Evolutionary conservation across 257 asterid species (phyloP).

Genomic region (Primulina huaijiensis): DNA sequence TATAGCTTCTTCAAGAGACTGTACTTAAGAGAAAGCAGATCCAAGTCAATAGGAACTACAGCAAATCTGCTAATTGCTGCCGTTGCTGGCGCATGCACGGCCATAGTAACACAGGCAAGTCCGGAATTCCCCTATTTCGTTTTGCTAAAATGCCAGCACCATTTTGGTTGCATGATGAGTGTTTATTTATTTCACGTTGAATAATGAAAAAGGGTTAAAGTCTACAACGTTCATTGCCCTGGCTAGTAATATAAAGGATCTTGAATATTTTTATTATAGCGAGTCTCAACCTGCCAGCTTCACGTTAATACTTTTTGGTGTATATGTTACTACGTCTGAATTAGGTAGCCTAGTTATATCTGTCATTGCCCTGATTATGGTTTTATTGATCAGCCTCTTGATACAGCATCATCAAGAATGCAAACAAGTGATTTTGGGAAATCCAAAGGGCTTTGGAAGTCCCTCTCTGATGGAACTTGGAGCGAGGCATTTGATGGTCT

Average conservation of each 20-base stretch:
- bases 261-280: conserved; percentile 1
- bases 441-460: conserved; percentile 76
- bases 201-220: conserved; percentile 2
- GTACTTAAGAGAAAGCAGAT: conserved; percentile 66
- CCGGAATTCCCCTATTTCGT: conserved; percentile 13
- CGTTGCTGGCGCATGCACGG: conserved; percentile 86
- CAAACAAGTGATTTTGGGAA: conserved; percentile 89
- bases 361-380: conserved; percentile 21
- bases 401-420: conserved; percentile 93
- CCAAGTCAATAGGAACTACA: conserved; percentile 71
- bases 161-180: conserved; percentile 10
- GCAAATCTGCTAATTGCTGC: conserved; percentile 89
- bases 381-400: conserved; percentile 70
- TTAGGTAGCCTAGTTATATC: conserved; percentile 17
- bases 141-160: conserved; percentile 11
- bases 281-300: conserved; percentile 9
- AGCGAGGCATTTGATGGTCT: conserved; percentile 78
- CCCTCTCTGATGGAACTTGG: conserved; percentile 83
- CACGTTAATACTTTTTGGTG: conserved; percentile 17
- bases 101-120: conserved; percentile 69
- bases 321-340: neutral
- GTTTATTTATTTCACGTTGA: conserved; percentile 1
- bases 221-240: neutral
- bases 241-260: neutral
- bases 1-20: conserved; percentile 80